Percentiles rank a stretch among this genome's conserved stretches.
Evolutionary conservation across 352 stramenopile genomes (phyloP).

Genomic region (Pythium sukuiense): DNA sequence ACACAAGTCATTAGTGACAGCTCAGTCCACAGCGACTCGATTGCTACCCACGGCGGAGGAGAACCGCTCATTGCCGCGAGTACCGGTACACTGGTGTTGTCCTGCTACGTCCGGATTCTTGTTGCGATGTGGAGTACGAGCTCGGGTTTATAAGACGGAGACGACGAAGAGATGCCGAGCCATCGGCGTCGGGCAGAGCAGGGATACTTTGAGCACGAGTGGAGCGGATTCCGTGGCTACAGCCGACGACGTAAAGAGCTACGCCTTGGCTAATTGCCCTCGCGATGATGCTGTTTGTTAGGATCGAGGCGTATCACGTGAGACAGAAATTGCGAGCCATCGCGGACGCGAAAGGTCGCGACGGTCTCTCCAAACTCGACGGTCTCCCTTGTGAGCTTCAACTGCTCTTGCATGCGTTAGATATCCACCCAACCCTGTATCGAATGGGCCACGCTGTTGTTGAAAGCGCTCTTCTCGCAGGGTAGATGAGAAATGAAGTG

Average conservation of each 20-base stretch:
- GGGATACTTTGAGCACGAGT: background rate
- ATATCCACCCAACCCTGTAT: too few relatives aligned
- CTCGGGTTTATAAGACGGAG: background rate
- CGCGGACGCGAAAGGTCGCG: constrained; percentile 5
- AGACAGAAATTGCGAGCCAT: background rate
- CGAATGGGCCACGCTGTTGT: too few relatives aligned
- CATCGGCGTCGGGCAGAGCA: background rate
- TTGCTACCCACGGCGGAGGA: constrained; percentile 20
- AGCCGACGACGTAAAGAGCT: background rate
- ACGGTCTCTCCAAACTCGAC: background rate
- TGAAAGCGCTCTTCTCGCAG: too few relatives aligned
- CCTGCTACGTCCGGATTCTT: background rate
- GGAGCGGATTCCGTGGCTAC: background rate
- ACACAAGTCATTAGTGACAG: background rate
- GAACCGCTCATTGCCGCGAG: constrained; percentile 15
- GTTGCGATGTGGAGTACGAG: background rate
- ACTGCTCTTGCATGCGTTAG: too few relatives aligned
- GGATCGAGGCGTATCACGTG: constrained; percentile 4
- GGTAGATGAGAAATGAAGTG: too few relatives aligned
- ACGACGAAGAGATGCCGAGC: background rate
- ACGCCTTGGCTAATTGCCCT: background rate
- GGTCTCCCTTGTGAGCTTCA: background rate
- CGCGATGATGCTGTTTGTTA: background rate
- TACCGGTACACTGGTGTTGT: background rate
- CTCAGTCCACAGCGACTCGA: background rate